Conservation (phyloP, 2,329 filamentous ascomycete species). For the Sporothrix protearum region DNA sequence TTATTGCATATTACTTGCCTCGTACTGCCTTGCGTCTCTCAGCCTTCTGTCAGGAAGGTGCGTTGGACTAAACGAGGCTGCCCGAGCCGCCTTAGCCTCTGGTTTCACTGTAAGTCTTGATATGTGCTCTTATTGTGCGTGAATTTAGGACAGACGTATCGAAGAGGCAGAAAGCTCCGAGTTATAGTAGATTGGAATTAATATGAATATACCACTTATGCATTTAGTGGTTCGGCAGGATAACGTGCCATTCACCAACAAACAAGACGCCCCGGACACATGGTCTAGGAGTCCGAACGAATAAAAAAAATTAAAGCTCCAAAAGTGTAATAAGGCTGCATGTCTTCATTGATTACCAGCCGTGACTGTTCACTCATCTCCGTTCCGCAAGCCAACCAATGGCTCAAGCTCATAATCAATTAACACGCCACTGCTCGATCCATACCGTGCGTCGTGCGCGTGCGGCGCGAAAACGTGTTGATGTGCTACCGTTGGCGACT, state of each 20-base stretch:
- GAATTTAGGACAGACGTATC: background rate
- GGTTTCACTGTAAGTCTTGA: background rate
- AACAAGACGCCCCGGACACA: background rate
- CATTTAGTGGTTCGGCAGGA: background rate
- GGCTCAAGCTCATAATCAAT: background rate
- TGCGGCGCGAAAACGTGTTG: background rate
- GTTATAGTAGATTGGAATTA: background rate
- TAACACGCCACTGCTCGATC: background rate
- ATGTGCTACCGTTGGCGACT: background rate
- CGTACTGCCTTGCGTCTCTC: background rate
- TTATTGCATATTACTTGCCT: too few relatives aligned
- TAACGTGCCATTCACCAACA: background rate
- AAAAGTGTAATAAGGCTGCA: background rate
- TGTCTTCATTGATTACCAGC: constrained; percentile 2
- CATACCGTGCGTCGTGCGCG: background rate
- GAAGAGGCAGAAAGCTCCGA: background rate
- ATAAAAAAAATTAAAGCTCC: background rate
- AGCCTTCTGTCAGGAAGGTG: background rate
- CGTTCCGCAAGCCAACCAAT: background rate
- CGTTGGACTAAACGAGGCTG: background rate
- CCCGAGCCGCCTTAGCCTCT: background rate
- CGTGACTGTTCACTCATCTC: background rate
- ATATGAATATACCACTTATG: background rate
- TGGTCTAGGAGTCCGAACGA: background rate
- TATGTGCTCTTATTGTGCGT: background rate